Conservation (phyloP, 2,329 filamentous ascomycete species). For the Rhynchosporium graminicola region DNA sequence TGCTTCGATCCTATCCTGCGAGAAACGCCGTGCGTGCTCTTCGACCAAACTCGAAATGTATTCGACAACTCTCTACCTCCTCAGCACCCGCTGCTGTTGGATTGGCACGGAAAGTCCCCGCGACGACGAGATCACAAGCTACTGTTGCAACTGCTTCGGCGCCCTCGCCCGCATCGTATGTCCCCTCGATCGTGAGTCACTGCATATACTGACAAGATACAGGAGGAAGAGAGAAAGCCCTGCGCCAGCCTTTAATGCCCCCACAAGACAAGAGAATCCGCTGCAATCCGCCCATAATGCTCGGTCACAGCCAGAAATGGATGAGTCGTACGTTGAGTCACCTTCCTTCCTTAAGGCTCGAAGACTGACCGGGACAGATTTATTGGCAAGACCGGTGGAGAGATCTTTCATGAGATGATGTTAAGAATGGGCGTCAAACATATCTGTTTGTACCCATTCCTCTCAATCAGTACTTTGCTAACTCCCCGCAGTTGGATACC, state of each 20-base stretch:
- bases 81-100: conserved; percentile 40
- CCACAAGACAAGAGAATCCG: conserved; percentile 53
- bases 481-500: conserved; percentile 69
- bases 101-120: conserved; percentile 43
- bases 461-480: conserved; percentile 20
- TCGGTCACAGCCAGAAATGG: conserved; percentile 61
- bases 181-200: conserved; percentile 28
- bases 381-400: conserved; percentile 90
- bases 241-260: conserved; percentile 60
- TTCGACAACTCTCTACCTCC: conserved; percentile 47
- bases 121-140: conserved; percentile 50
- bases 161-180: conserved; percentile 37
- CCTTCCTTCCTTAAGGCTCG: conserved; percentile 20
- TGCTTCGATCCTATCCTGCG: conserved; percentile 53
- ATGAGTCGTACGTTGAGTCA: conserved; percentile 68
- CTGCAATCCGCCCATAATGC: conserved; percentile 67
- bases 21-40: conserved; percentile 50
- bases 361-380: conserved; percentile 55
- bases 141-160: conserved; percentile 48
- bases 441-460: conserved; percentile 68
- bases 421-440: conserved; percentile 88
- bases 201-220: conserved; percentile 36
- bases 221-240: conserved; percentile 61
- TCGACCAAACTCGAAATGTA: conserved; percentile 35
- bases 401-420: conserved; percentile 99